Conservation (phyloP, 1,139 yeast genomes). For the Kodamaea sp. region DNA sequence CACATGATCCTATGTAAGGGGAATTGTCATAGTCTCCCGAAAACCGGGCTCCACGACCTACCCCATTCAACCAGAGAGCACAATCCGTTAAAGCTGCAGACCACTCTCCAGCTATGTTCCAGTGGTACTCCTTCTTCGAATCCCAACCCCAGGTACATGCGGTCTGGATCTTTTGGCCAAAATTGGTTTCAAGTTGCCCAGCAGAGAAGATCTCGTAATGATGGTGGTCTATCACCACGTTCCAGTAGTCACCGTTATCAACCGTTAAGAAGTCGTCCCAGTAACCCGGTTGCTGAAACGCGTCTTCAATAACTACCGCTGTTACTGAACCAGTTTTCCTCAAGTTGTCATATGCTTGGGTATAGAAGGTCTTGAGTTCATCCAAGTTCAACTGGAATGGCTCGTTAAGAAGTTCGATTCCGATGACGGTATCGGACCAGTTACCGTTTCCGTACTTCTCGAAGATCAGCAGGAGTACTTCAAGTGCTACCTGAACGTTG, state of each 20-base stretch:
- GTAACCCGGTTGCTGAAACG: constrained; percentile 63
- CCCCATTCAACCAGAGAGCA: constrained; percentile 89
- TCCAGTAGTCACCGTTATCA: constrained; percentile 49
- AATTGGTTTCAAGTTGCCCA: constrained; percentile 54
- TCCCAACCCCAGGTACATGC: constrained; percentile 66
- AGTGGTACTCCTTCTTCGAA: constrained; percentile 57
- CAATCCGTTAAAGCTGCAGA: constrained; percentile 95
- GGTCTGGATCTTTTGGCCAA: constrained; percentile 60
- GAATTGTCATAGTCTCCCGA: constrained; percentile 64
- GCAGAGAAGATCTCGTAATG: constrained; percentile 83
- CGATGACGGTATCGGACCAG: constrained; percentile 72
- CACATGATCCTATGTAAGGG: constrained; percentile 65
- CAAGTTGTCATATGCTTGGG: constrained; percentile 52
- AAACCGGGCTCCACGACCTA: constrained; percentile 82
- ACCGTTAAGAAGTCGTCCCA: constrained; percentile 58
- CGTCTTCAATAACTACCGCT: constrained; percentile 68
- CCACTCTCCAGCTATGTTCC: constrained; percentile 90
- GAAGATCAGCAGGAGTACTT: constrained; percentile 46
- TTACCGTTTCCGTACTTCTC: constrained; percentile 67
- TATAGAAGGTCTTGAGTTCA: constrained; percentile 57
- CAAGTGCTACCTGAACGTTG: constrained; percentile 54
- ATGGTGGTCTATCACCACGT: constrained; percentile 84
- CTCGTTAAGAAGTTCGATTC: constrained; percentile 85
- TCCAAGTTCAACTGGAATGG: constrained; percentile 75
- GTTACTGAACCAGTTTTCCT: constrained; percentile 51